phyloP scores from a whole-genome alignment of 1,284 basidiomycete genomes.

The Termitomyces sp. region DNA sequence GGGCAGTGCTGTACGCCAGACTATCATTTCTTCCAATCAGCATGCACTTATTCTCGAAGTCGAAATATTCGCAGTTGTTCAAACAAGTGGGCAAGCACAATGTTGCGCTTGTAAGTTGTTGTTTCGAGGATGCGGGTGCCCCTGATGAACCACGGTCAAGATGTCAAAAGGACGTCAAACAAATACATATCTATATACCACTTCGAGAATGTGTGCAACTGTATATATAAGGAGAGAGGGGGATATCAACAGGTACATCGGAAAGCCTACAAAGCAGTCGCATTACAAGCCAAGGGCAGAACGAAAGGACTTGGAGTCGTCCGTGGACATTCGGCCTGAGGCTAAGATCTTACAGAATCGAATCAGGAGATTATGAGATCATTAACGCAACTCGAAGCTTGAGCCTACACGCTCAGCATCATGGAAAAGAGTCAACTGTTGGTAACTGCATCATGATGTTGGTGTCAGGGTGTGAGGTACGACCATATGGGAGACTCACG shows the following conservation, averaged over 20 bases:
- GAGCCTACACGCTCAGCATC: slow-evolving; percentile 51
- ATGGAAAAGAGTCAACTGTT: slow-evolving; percentile 58
- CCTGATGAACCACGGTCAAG: not conserved
- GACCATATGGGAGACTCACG: slow-evolving; percentile 44
- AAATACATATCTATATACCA: not conserved
- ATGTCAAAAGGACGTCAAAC: not conserved
- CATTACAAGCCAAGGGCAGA: slow-evolving; percentile 14
- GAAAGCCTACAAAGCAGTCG: slow-evolving; percentile 5
- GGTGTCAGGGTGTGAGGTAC: slow-evolving; percentile 2
- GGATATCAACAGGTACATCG: slow-evolving; percentile 11
- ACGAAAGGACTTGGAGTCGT: not conserved
- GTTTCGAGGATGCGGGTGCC: too few relatives aligned
- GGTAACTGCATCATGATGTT: slow-evolving; percentile 42
- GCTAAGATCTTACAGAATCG: slow-evolving; percentile 13
- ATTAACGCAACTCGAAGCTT: slow-evolving; percentile 58
- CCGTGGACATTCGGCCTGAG: slow-evolving; percentile 7
- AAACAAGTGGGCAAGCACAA: not conserved
- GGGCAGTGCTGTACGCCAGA: too few relatives aligned
- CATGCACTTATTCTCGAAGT: too few relatives aligned
- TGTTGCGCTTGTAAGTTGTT: too few relatives aligned
- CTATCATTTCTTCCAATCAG: too few relatives aligned
- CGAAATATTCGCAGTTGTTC: too few relatives aligned
- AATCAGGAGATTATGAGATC: slow-evolving; percentile 22
- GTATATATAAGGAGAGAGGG: slow-evolving; percentile 1
- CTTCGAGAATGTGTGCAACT: not conserved